Conservation (phyloP, 2,329 filamentous ascomycete species). For the Fusarium dlaminii region DNA sequence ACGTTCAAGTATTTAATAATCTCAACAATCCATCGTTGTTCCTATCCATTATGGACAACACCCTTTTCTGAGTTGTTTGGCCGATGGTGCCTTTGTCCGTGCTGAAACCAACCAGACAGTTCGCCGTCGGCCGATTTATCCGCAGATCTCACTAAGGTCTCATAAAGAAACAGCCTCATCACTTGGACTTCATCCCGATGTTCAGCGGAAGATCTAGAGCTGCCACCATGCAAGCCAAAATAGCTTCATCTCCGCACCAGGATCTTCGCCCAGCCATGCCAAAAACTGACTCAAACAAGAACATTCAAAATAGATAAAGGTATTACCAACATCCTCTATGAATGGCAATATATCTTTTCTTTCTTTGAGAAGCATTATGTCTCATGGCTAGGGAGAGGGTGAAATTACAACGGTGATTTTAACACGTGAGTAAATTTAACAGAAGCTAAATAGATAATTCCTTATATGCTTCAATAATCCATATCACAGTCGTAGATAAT, state of each 20-base stretch:
- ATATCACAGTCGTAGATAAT: neutral
- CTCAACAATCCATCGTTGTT: fast-evolving
- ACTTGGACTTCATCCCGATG: neutral
- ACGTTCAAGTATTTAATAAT: too few relatives aligned
- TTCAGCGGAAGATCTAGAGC: neutral
- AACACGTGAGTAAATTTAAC: too few relatives aligned
- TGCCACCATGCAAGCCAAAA: neutral
- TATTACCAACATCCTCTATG: neutral
- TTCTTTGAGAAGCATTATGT: neutral
- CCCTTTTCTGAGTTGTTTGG: neutral
- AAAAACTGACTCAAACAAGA: neutral
- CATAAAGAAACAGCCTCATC: neutral
- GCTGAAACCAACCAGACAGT: neutral
- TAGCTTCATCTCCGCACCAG: neutral
- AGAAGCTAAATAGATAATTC: too few relatives aligned
- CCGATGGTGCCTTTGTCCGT: neutral
- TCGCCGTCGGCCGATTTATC: neutral
- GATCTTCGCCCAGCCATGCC: neutral
- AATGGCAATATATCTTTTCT: neutral
- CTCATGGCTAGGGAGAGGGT: neutral
- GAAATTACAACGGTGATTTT: neutral
- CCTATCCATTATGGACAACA: neutral
- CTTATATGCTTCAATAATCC: neutral
- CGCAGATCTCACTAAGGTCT: neutral
- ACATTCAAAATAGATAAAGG: neutral